Conservation (phyloP, 495 filamentous ascomycete genomes). For the Mytilinidion resinicola region DNA sequence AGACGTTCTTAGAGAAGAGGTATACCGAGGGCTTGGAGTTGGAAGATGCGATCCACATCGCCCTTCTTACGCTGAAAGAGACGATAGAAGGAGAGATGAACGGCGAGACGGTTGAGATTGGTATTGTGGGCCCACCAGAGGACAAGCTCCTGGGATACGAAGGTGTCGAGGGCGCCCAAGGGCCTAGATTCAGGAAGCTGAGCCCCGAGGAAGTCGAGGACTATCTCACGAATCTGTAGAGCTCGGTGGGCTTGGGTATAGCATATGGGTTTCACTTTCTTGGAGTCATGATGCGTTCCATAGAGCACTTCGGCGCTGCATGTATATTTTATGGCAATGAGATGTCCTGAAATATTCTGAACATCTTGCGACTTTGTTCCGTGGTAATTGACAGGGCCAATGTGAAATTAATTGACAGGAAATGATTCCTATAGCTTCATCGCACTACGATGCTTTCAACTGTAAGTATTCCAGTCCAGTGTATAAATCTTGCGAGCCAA, state of each 20-base stretch:
- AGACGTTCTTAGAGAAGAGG: slow-evolving; percentile 98
- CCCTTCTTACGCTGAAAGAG: slow-evolving; percentile 94
- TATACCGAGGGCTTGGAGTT: slow-evolving; percentile 96
- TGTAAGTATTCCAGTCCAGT: too few species aligned
- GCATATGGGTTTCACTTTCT: background rate
- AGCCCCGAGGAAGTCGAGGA: slow-evolving; percentile 98
- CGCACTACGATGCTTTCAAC: too few species aligned
- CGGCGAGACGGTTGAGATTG: slow-evolving; percentile 97
- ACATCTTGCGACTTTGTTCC: too few species aligned
- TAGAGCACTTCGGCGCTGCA: slow-evolving; percentile 4
- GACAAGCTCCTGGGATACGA: slow-evolving; percentile 88
- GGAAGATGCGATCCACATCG: slow-evolving; percentile 98
- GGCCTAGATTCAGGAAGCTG: slow-evolving; percentile 91
- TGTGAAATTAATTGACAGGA: too few species aligned
- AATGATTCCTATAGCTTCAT: too few species aligned
- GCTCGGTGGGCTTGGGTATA: background rate
- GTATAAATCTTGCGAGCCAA: too few species aligned
- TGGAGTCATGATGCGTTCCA: background rate
- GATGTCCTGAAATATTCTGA: background rate
- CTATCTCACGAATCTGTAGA: slow-evolving; percentile 89
- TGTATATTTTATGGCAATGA: background rate
- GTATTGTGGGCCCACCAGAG: slow-evolving; percentile 91
- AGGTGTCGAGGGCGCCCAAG: slow-evolving; percentile 81
- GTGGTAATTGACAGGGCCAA: too few species aligned
- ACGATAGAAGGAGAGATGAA: slow-evolving; percentile 99